Base-by-base conservation (phyloP, 2,329 filamentous ascomycete species). In the Grosmannia huntii region DNA sequence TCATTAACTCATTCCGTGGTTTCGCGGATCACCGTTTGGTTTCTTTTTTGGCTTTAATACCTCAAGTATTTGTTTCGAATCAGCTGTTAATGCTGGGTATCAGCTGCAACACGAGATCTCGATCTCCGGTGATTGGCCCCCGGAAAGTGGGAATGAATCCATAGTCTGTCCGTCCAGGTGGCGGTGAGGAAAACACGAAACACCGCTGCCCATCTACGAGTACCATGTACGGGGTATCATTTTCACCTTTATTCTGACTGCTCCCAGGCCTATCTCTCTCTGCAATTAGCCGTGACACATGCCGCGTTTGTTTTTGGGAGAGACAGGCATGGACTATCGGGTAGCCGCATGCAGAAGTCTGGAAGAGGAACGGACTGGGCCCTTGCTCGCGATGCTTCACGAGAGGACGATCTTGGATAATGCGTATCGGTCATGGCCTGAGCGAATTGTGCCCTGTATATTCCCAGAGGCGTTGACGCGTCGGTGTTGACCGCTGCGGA, bases 111-210 rank as follows among this genome's bases (percentile, higher is more conserved):
- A 54, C 53, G 53, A 38, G 53, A 54, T 44, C 36, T 19, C 31
- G 36, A 16, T 19, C 23, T 16, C 5, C n/a, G 36, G 23, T 54
- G 53, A 54, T 54, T 54, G 53, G 53, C 23, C 53, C 36, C 36
- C 14, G 14, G 36, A 38, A 16, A 38, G 12, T 12, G n/a, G 11
- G 6, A n/a, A n/a, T 31, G 33, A 10, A 33, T 16, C 38, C n/a
- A 48, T 56, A 25, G 46, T 36, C 21, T 41, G 36, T 38, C 36
- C 14, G 36, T 27, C 50, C 41, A 41, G 55, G 46, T 57, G 55
- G 55, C 46, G 55, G 55, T 51, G 55, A 57, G n/a, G 44, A 36
- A 51, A 36, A 50, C 25, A 28, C 23, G 25, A 38, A 53, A 51
- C 23, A 12, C 27, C 28, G 50, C n/a, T 21, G 21, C 23, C 23